Evolutionary conservation across 257 asterid species (phyloP), one percentile per base, ranked within the genome.

Genomic region (Fraxinus cuspidata): DNA sequence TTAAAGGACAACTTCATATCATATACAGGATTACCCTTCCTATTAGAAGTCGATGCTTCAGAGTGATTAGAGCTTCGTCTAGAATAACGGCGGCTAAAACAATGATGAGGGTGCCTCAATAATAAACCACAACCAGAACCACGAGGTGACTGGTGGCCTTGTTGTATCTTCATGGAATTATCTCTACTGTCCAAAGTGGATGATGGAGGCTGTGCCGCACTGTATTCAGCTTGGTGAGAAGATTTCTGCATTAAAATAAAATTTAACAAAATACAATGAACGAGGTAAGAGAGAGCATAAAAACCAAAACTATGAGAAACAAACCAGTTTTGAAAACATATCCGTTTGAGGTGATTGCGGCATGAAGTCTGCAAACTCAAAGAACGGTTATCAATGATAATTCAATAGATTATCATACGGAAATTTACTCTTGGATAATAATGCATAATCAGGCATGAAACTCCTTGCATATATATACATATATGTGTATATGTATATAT

Each of bases 11-110:
- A 69, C 78, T 78, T 84, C 66, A 80, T 51, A 74, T 87, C 94
- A 68, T 71, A 60, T 2, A 63, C 74, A 77, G 90, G 81, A 51
- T 84, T 63, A 23, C 77, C 87, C 53, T 83, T 88, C 75, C 87
- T 90, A 74, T 78, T 83, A 64, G 96, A 91, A 69, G 92, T 87
- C 74, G 97, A 88, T 44, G 97, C 91, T 75, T 84, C 94, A 68
- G 85, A 83, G 67, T 82, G 84, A 83, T 76, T 84, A 12, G 86
- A 79, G 84, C 86, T 87, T 83, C 94, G 84, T 60, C 96, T 87
- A 65, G 92, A 87, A 81, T 94, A 94, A 70, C 88, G 91, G 78
- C 91, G 97, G 77, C 88, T 88, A 82, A 83, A 90, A 63, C 86
- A 81, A 47, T 85, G 88, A 44, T 87, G 89, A 53, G 94, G 90